Conservation (phyloP, 257 asterid species). For the Lantana camara region DNA sequence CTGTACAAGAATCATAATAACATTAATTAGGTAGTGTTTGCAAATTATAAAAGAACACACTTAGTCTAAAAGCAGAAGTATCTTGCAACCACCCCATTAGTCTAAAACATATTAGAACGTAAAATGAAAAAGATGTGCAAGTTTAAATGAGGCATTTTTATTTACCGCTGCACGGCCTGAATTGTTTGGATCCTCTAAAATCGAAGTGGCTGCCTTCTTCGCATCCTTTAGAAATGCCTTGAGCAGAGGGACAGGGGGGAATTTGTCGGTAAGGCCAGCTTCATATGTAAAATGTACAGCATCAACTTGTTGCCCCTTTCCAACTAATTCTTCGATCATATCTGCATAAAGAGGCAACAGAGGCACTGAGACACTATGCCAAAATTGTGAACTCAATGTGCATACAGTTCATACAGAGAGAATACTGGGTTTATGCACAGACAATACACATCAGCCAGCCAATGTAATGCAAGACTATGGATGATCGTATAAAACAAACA, state of each 20-base stretch:
- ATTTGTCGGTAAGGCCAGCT: conserved; percentile 80
- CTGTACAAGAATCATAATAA: conserved; percentile 37
- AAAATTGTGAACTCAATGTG: conserved; percentile 9
- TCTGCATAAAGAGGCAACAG: conserved; percentile 73
- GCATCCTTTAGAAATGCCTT: conserved; percentile 96
- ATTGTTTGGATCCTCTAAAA: conserved; percentile 79
- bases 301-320: conserved; percentile 99
- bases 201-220: conserved; percentile 70
- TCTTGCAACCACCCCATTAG: no score
- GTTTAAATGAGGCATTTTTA: neutral
- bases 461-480: neutral
- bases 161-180: conserved; percentile 94
- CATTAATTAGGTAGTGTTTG: no score
- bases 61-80: no score
- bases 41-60: no score
- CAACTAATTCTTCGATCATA: conserved; percentile 87
- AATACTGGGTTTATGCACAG: neutral
- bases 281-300: conserved; percentile 97
- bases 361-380: conserved; percentile 39
- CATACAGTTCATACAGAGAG: neutral
- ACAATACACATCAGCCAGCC: neutral
- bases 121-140: neutral
- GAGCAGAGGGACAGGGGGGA: conserved; percentile 94
- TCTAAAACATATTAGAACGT: no score
- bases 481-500: neutral